Conservation (phyloP, 768 basidiomycete species). For the Leccinellum luteum region DNA sequence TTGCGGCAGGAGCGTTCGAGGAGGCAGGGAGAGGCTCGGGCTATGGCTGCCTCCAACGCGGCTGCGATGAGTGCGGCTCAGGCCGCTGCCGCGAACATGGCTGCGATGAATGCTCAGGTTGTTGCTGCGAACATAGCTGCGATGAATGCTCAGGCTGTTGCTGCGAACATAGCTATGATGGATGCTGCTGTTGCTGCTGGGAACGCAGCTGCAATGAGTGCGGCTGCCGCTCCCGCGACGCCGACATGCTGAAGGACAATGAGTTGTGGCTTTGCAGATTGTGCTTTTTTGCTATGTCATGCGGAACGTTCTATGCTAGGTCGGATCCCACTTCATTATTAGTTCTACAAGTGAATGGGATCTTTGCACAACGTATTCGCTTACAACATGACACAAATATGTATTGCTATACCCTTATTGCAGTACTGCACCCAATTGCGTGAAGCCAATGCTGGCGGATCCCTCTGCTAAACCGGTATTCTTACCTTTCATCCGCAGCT, state of each 20-base stretch:
- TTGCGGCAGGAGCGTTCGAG: conserved; percentile 11
- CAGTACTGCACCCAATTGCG: neutral
- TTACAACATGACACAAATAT: neutral
- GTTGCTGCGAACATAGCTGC: too few species aligned
- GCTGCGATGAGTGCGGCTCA: too few species aligned
- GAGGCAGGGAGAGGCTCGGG: neutral
- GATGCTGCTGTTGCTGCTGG: too few species aligned
- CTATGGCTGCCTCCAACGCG: neutral
- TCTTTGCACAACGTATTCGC: neutral
- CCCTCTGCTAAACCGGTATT: neutral
- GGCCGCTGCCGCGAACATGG: too few species aligned
- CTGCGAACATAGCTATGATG: too few species aligned
- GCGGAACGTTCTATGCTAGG: neutral
- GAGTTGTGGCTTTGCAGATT: neutral
- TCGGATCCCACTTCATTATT: neutral
- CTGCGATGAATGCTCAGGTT: too few species aligned
- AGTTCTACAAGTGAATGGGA: too few species aligned
- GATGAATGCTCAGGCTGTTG: too few species aligned
- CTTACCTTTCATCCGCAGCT: conserved; percentile 1
- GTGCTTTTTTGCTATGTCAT: neutral
- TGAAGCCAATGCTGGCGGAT: neutral
- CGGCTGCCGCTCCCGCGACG: neutral
- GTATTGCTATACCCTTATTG: neutral
- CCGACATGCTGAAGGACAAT: neutral
- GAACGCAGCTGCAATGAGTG: too few species aligned